Evolutionary conservation across 1,284 basidiomycete genomes (phyloP), one percentile per base, ranked within the genome.

Genomic region (Fistulinella cinereoalba): DNA sequence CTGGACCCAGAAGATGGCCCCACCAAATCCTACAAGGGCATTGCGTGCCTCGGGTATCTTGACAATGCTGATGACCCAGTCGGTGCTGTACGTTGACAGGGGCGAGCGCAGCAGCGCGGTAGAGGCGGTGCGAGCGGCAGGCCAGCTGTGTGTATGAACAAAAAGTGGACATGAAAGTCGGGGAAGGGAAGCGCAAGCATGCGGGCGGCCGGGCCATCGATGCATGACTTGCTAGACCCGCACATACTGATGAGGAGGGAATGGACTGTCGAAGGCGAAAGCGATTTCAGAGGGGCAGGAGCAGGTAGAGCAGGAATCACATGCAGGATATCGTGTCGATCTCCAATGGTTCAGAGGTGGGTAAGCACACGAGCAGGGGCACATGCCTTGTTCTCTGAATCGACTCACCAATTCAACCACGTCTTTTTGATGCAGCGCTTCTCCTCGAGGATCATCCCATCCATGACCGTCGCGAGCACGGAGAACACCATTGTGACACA

Each of bases 341-440:
- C 91, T 95, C 58, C 2, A 45, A 51, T 29, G 41, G 31, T 29
- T 56, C 24, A 36, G 37, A 29, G 9, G 43, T n/a, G n/a, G n/a
- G n/a, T n/a, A 0, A 12, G 25, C 4, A 3, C 16, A 31, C 0
- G 34, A 27, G 16, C 16, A 29, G 3, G 21, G 15, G 5, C 10
- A 6, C 1, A 15, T 29, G 89, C 90, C 80, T 94, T 95, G 72
- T 91, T 92, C 64, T 92, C 82, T 19, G 99, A 76, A 67, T 98
- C 97, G 63, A 99, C 97, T 94, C 96, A 99, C 91, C 95, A 99
- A 65, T 95, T 94, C 3, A 97, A 96, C 96, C 96, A 99, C 0
- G 97, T 99, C 79, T 99, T 99, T 70, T 97, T 96, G 19, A 99
- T 96, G 61, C 96, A 98, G 44, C 96, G 79, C 71, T 97, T 97